Percentiles rank a stretch among this genome's conserved stretches.
Evolutionary conservation across 352 stramenopile species (phyloP).

Genomic region (Phytophthora sansomeana): DNA sequence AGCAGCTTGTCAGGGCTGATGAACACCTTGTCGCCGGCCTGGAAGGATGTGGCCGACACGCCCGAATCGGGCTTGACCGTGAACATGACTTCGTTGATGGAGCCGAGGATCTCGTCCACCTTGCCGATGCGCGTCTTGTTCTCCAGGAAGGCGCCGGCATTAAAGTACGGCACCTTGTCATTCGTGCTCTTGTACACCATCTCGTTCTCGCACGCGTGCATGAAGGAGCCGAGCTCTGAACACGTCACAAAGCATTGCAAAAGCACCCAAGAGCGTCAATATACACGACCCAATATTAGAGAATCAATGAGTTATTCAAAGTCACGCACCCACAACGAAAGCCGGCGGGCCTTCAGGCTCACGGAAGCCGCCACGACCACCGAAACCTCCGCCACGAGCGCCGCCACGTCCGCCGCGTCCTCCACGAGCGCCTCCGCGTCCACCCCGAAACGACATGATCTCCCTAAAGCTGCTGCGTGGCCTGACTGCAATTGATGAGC

Average conservation of each 20-base stretch:
- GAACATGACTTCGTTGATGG: conserved; percentile 97
- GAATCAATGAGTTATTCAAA: neutral
- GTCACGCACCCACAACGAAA: conserved; percentile 70
- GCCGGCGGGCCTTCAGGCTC: conserved; percentile 75
- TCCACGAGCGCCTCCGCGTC: conserved; percentile 57
- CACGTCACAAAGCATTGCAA: conserved; percentile 1
- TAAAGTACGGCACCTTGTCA: conserved; percentile 98
- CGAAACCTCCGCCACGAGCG: conserved; percentile 55
- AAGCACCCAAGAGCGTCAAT: neutral
- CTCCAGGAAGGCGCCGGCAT: conserved; percentile 97
- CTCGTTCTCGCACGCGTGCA: conserved; percentile 98
- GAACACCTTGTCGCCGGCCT: conserved; percentile 97
- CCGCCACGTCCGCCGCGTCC: conserved; percentile 46
- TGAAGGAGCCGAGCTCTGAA: conserved; percentile 94
- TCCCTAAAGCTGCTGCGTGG: conserved; percentile 8
- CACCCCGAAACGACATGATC: conserved; percentile 67
- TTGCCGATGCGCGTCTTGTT: conserved; percentile 99
- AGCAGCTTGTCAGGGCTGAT: conserved; percentile 98
- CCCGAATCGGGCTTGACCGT: conserved; percentile 97
- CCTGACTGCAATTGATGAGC: conserved; percentile 25
- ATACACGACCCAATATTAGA: neutral
- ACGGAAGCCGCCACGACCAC: conserved; percentile 49
- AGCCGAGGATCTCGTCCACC: conserved; percentile 98
- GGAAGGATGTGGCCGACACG: conserved; percentile 96
- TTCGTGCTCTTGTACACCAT: conserved; percentile 98